Evolutionary conservation across 441 rosid species (phyloP).

Genomic region (Eruca vesicaria): DNA sequence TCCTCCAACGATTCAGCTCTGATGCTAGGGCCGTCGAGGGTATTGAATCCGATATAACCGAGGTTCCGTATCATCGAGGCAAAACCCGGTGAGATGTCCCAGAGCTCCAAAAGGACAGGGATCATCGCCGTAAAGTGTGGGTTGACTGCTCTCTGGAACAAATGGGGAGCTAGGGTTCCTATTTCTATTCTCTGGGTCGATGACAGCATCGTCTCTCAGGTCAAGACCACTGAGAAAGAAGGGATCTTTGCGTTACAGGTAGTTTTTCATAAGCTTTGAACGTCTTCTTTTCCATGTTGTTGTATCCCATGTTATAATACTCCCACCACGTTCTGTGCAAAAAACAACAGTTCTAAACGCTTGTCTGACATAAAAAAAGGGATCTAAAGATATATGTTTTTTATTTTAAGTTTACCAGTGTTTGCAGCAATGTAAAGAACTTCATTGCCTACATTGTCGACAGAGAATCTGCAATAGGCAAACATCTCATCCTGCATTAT

Average conservation of each 20-base stretch:
- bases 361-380: neutral
- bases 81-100: no score
- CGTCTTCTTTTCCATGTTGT: conserved; percentile 59
- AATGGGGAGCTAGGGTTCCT: conserved; percentile 96
- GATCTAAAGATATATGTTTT: neutral
- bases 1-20: no score
- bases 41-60: no score
- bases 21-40: no score
- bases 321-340: conserved; percentile 60
- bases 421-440: conserved; percentile 72
- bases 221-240: conserved; percentile 89
- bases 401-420: conserved; percentile 52
- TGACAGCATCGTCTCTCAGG: conserved; percentile 91
- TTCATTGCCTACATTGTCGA: conserved; percentile 41
- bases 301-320: conserved; percentile 73
- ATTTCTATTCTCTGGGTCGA: conserved; percentile 83
- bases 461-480: conserved; percentile 78
- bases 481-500: conserved; percentile 76
- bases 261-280: conserved; percentile 55
- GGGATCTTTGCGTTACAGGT: conserved; percentile 89
- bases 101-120: conserved; percentile 84
- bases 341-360: conserved; percentile 14
- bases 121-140: conserved; percentile 93
- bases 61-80: no score
- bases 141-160: conserved; percentile 91